Evolutionary conservation across 306 rosid species (phyloP).

Genomic region (Canavalia ensiformis): DNA sequence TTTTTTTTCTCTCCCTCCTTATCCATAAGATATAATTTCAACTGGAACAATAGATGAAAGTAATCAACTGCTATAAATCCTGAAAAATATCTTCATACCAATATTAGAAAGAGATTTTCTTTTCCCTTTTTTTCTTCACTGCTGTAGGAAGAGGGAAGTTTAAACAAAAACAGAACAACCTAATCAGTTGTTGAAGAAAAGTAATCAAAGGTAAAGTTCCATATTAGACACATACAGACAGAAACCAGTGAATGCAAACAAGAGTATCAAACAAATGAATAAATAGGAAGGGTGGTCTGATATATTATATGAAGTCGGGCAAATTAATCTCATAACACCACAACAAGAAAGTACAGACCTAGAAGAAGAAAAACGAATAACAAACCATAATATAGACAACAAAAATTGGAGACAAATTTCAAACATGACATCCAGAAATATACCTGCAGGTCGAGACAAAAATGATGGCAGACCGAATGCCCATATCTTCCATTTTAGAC

Average conservation of each 20-base stretch:
- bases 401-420: slow-evolving; percentile 5
- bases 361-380: slow-evolving; percentile 26
- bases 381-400: slow-evolving; percentile 13
- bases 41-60: background rate
- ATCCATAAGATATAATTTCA: background rate
- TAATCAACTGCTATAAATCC: background rate
- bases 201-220: background rate
- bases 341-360: background rate
- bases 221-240: background rate
- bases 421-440: slow-evolving; percentile 40
- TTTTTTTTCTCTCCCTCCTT: background rate
- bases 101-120: background rate
- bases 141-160: background rate
- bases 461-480: slow-evolving; percentile 81
- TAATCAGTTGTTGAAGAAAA: background rate
- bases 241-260: slow-evolving; percentile 25
- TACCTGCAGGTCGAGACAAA: slow-evolving; percentile 88
- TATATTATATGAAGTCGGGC: slow-evolving; percentile 14
- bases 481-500: slow-evolving; percentile 80
- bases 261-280: background rate
- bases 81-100: background rate
- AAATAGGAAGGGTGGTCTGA: background rate
- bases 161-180: background rate
- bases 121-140: background rate
- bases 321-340: slow-evolving; percentile 1